Evolutionary conservation across 129 eudicot genomes (phyloP).

Genomic region (Heracleum sosnowskyi): DNA sequence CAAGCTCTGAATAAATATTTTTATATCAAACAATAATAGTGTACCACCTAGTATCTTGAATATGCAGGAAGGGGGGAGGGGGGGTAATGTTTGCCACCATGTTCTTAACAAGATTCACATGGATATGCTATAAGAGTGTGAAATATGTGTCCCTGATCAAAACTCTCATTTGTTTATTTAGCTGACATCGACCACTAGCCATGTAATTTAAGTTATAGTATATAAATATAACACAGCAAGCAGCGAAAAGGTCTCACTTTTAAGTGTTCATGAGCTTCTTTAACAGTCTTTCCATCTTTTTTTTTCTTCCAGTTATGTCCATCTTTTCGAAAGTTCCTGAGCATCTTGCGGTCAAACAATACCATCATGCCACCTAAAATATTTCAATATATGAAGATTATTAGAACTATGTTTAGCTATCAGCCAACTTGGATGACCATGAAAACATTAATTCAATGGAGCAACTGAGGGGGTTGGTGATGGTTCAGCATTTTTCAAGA

Average conservation of each 20-base stretch:
- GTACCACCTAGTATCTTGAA: not conserved
- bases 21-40: not conserved
- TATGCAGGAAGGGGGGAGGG: not conserved
- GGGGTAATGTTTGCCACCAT: not conserved
- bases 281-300: constrained; percentile 89
- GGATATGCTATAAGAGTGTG: not conserved
- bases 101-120: not conserved
- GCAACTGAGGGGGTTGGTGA: not conserved
- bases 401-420: not conserved
- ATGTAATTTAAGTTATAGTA: not conserved
- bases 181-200: not conserved
- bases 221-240: not conserved
- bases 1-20: not conserved
- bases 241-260: constrained; percentile 39
- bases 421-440: not conserved
- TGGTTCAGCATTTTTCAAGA: not conserved
- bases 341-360: constrained; percentile 86
- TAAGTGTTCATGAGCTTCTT: constrained; percentile 98
- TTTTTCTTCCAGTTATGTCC: constrained; percentile 97
- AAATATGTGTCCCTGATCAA: not conserved
- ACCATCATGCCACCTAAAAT: constrained; percentile 77
- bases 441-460: not conserved
- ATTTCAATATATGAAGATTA: constrained; percentile 16
- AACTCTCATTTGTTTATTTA: not conserved
- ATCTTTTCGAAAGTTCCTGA: constrained; percentile 91